Evolutionary conservation across 768 basidiomycete species (phyloP).

Genomic region (Cystofilobasidium ferigula): DNA sequence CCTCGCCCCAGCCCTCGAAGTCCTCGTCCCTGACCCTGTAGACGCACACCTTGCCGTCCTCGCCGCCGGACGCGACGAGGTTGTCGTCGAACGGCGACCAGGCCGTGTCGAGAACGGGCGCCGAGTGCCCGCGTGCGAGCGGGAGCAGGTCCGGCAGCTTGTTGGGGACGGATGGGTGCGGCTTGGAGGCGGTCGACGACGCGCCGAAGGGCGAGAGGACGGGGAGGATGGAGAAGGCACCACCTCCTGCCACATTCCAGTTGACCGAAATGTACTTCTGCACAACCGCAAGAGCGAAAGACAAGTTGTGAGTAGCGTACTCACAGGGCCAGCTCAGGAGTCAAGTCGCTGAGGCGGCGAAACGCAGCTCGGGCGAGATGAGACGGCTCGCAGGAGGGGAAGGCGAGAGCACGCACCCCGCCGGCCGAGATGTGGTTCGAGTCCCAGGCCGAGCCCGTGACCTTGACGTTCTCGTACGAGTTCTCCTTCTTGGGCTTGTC

Average conservation of each 20-base stretch:
- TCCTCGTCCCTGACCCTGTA: constrained; percentile 66
- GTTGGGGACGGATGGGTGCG: constrained; percentile 46
- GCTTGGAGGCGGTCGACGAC: constrained; percentile 42
- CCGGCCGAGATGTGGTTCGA: constrained; percentile 84
- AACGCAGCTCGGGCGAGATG: neutral
- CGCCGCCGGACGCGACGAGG: constrained; percentile 79
- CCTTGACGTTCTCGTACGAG: constrained; percentile 36
- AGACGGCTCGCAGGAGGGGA: neutral
- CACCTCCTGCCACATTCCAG: constrained; percentile 53
- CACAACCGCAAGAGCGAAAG: neutral
- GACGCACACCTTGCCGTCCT: constrained; percentile 86
- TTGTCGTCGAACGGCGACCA: constrained; percentile 92
- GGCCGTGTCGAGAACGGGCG: constrained; percentile 51
- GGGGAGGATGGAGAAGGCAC: constrained; percentile 84
- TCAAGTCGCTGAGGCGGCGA: neutral
- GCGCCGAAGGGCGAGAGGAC: constrained; percentile 50
- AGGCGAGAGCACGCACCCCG: constrained; percentile 46
- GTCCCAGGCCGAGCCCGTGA: constrained; percentile 82
- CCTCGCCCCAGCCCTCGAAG: constrained; percentile 63
- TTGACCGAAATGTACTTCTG: constrained; percentile 81
- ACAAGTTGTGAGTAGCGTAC: too few species aligned
- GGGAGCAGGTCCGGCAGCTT: constrained; percentile 89
- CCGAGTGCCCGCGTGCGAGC: constrained; percentile 61
- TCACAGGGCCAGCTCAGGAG: neutral
- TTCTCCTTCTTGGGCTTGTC: constrained; percentile 62